phyloP scores from a whole-genome alignment of 306 rosid genomes.

The Alnus rubra region DNA sequence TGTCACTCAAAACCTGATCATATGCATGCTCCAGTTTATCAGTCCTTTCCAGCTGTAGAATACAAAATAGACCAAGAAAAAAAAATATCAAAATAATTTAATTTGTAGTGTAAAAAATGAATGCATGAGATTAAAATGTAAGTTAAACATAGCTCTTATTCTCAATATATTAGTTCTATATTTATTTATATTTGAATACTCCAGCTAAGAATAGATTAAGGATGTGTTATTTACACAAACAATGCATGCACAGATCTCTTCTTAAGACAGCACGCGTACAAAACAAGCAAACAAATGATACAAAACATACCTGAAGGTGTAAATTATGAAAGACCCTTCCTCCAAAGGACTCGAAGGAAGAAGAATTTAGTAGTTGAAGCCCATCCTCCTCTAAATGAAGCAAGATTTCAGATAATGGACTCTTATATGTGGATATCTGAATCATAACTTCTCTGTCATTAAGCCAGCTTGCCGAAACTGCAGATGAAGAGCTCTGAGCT shows the following conservation, averaged over 20 bases:
- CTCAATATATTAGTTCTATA: no score
- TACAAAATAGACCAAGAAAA: not conserved
- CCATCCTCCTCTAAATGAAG: conserved; percentile 52
- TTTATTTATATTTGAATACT: no score
- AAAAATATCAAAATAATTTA: no score
- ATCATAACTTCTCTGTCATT: conserved; percentile 44
- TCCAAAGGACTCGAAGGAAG: conserved; percentile 55
- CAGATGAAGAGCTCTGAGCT: conserved; percentile 26
- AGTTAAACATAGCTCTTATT: no score
- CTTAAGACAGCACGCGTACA: not conserved
- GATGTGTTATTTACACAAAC: not conserved
- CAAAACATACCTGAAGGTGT: conserved; percentile 50
- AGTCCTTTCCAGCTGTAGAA: not conserved
- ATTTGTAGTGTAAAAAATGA: no score
- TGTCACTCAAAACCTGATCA: not conserved
- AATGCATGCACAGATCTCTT: no score
- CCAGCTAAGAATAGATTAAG: not conserved
- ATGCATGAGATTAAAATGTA: no score
- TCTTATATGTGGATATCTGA: conserved; percentile 54
- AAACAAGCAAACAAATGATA: not conserved
- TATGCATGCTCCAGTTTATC: not conserved
- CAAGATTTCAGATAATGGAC: conserved; percentile 45
- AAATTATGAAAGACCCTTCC: conserved; percentile 53
- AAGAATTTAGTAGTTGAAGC: conserved; percentile 50
- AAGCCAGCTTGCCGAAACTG: conserved; percentile 51